Evolutionary conservation across 768 basidiomycete genomes (phyloP).

Genomic region (Candolleomyces eurysporus): DNA sequence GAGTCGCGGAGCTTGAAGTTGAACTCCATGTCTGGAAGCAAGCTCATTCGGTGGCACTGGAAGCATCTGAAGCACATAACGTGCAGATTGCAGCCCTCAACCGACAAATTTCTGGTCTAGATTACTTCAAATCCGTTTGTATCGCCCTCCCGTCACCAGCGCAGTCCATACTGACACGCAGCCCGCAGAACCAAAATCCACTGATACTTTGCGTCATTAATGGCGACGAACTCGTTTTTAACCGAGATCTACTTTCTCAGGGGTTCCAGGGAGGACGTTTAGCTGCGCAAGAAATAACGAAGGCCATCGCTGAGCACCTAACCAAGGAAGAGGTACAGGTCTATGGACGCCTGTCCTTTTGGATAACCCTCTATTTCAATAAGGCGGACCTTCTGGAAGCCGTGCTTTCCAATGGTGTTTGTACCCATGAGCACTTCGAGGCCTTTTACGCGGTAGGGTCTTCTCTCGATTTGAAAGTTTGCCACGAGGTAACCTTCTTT

Average conservation of each 20-base stretch:
- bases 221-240: slow-evolving; percentile 69
- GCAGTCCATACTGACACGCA: slow-evolving; percentile 3
- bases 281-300: slow-evolving; percentile 64
- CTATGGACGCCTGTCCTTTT: slow-evolving; percentile 68
- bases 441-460: slow-evolving; percentile 56
- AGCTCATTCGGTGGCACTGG: slow-evolving; percentile 61
- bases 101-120: slow-evolving; percentile 58
- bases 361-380: slow-evolving; percentile 73
- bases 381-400: slow-evolving; percentile 51
- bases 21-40: slow-evolving; percentile 72
- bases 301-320: slow-evolving; percentile 66
- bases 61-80: slow-evolving; percentile 66
- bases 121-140: slow-evolving; percentile 47
- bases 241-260: slow-evolving; percentile 52
- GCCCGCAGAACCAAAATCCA: slow-evolving; percentile 54
- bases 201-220: slow-evolving; percentile 76
- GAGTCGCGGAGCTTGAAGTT: slow-evolving; percentile 64
- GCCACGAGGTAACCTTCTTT: neutral
- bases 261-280: slow-evolving; percentile 66
- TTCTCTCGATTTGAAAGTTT: neutral
- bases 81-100: slow-evolving; percentile 64
- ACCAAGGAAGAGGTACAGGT: slow-evolving; percentile 58
- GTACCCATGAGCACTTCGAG: slow-evolving; percentile 64
- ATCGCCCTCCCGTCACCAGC: neutral
- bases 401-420: slow-evolving; percentile 52